A percentile compares a stretch with the other conserved stretches of the same genome.
Conservation (phyloP, 352 stramenopile species). For the Globisporangium polare region DNA sequence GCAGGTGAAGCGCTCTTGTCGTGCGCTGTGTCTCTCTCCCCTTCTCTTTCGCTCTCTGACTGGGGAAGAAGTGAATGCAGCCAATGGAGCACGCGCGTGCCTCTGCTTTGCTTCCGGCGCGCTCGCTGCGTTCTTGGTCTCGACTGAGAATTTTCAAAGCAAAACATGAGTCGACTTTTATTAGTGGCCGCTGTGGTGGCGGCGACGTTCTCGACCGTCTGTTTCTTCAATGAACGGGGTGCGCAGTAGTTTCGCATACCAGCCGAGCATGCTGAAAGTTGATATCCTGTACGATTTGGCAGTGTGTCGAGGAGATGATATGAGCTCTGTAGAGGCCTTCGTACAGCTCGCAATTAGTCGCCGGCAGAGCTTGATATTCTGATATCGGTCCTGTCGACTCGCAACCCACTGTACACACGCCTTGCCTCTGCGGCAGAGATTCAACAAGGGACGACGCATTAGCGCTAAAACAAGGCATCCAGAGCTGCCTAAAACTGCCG, state of each 20-base stretch:
- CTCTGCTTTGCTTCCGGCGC: neutral
- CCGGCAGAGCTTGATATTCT: neutral
- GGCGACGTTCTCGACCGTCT: neutral
- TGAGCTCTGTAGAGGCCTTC: too few species aligned
- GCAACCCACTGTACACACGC: too few species aligned
- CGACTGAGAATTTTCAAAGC: conserved; percentile 7
- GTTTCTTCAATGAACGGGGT: neutral
- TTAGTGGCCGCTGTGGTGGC: conserved; percentile 10
- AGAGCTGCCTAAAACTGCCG: too few species aligned
- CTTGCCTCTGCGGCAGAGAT: neutral
- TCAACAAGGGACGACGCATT: neutral
- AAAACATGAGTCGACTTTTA: conserved; percentile 12
- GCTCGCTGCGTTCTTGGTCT: conserved; percentile 4
- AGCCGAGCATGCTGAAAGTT: too few species aligned
- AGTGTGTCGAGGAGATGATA: too few species aligned
- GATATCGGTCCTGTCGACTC: neutral
- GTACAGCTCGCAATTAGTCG: too few species aligned
- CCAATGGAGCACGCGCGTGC: neutral
- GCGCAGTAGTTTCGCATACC: neutral
- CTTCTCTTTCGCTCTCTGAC: neutral
- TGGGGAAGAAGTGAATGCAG: neutral
- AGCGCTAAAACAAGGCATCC: too few species aligned
- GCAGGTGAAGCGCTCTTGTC: neutral
- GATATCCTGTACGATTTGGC: neutral
- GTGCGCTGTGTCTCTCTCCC: neutral